Evolutionary conservation across 2,329 filamentous ascomycete species (phyloP).

Genomic region (Aspergillus melleus): DNA sequence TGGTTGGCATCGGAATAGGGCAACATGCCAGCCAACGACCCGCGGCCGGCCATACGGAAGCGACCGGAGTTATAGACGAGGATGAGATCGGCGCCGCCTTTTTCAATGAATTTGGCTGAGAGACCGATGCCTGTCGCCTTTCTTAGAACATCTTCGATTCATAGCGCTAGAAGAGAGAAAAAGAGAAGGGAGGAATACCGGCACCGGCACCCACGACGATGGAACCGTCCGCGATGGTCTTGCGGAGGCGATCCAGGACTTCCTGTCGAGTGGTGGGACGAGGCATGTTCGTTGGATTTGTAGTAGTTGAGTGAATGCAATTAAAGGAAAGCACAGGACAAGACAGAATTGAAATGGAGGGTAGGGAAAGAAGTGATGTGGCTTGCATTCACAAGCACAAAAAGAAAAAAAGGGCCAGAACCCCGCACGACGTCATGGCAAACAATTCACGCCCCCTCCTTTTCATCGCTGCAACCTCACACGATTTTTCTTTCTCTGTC

Average conservation of each 20-base stretch:
- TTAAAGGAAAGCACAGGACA: no score
- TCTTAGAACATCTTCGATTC: no score
- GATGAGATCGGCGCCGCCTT: slow-evolving; percentile 67
- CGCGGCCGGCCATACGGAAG: slow-evolving; percentile 71
- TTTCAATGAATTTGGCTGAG: slow-evolving; percentile 69
- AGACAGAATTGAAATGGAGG: neutral
- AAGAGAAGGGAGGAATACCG: slow-evolving; percentile 33
- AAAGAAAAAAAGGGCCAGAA: neutral
- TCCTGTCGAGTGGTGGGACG: slow-evolving; percentile 58
- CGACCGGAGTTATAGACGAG: slow-evolving; percentile 72
- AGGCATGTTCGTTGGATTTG: slow-evolving; percentile 46
- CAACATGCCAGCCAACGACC: slow-evolving; percentile 69
- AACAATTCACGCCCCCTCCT: neutral
- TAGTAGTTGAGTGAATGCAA: neutral
- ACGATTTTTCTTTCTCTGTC: neutral
- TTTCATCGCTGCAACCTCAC: neutral
- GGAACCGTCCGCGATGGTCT: slow-evolving; percentile 55
- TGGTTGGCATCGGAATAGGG: slow-evolving; percentile 71
- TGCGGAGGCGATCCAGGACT: slow-evolving; percentile 56
- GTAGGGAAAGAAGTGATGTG: neutral
- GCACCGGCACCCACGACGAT: slow-evolving; percentile 69
- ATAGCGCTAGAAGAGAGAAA: neutral
- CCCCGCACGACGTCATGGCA: neutral
- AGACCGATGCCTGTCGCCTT: slow-evolving; percentile 61
- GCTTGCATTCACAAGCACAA: neutral